These are phyloP conservation scores for Talaromyces thailandensis DNA, from an alignment of 495 filamentous ascomycete species.

Conservation along the genomic window DNA sequence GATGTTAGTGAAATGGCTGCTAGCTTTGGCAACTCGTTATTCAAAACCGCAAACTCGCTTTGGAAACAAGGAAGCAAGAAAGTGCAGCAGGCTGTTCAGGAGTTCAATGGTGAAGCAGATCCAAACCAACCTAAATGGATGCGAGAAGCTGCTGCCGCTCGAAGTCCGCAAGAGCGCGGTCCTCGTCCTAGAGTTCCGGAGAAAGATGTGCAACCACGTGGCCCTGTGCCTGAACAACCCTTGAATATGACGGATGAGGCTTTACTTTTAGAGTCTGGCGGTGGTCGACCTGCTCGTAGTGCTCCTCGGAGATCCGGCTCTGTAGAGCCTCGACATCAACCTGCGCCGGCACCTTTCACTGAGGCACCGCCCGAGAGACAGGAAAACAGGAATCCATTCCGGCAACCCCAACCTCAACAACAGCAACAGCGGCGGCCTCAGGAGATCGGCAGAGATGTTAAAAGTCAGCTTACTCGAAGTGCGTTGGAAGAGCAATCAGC, in stretches of 20 bases:
- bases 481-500: slow-evolving; percentile 71
- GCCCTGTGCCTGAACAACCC: slow-evolving; percentile 14
- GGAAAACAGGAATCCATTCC: background rate
- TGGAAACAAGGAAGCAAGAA: slow-evolving; percentile 94
- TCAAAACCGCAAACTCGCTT: slow-evolving; percentile 88
- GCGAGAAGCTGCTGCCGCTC: slow-evolving; percentile 50
- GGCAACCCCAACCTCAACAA: background rate
- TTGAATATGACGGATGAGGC: slow-evolving; percentile 74
- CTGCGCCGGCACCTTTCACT: slow-evolving; percentile 21
- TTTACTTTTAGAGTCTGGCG: slow-evolving; percentile 68
- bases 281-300: slow-evolving; percentile 35
- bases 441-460: slow-evolving; percentile 37
- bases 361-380: background rate
- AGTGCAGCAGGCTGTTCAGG: slow-evolving; percentile 87
- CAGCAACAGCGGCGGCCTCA: slow-evolving; percentile 31
- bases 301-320: slow-evolving; percentile 2
- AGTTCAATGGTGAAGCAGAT: slow-evolving; percentile 78
- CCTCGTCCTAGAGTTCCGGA: slow-evolving; percentile 5
- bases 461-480: slow-evolving; percentile 55
- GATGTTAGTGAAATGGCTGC: slow-evolving; percentile 76
- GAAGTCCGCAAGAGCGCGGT: slow-evolving; percentile 16
- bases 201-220: slow-evolving; percentile 8
- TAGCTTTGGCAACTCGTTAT: slow-evolving; percentile 69
- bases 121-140: slow-evolving; percentile 91
- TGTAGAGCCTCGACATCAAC: slow-evolving; percentile 13